Evolutionary conservation across 345 rosid genomes (phyloP).

Genomic region (Lumnitzera racemosa): DNA sequence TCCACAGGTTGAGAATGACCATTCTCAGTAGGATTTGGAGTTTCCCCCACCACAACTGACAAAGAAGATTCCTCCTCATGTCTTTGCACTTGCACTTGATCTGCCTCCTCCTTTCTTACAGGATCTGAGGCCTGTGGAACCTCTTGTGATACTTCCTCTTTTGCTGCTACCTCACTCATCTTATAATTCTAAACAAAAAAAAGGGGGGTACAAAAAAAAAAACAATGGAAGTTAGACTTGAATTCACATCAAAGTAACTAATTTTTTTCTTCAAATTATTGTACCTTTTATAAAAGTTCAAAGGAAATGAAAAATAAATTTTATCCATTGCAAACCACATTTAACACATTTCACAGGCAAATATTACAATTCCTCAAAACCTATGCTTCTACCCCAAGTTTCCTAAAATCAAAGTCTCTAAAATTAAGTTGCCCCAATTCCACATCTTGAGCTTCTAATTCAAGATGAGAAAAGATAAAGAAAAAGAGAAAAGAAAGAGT

Average conservation of each 20-base stretch:
- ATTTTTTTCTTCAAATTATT: too few relatives aligned
- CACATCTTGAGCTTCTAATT: too few relatives aligned
- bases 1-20: conserved; percentile 9
- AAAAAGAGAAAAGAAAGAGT: too few relatives aligned
- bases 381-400: too few relatives aligned
- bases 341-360: too few relatives aligned
- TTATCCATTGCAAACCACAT: too few relatives aligned
- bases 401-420: too few relatives aligned
- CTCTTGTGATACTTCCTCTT: conserved; percentile 7
- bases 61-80: neutral
- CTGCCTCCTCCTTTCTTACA: conserved; percentile 1
- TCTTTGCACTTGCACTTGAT: conserved; percentile 3
- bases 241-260: neutral
- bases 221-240: neutral
- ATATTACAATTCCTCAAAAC: too few relatives aligned
- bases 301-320: too few relatives aligned
- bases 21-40: conserved; percentile 6
- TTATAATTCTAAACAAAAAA: conserved; percentile 1
- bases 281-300: too few relatives aligned
- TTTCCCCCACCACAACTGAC: conserved; percentile 4
- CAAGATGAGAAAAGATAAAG: too few relatives aligned
- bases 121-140: neutral
- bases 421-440: too few relatives aligned
- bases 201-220: neutral
- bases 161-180: conserved; percentile 9